Conservation (phyloP, 202 grass and related monocot genomes). For the Panicum virgatum region DNA sequence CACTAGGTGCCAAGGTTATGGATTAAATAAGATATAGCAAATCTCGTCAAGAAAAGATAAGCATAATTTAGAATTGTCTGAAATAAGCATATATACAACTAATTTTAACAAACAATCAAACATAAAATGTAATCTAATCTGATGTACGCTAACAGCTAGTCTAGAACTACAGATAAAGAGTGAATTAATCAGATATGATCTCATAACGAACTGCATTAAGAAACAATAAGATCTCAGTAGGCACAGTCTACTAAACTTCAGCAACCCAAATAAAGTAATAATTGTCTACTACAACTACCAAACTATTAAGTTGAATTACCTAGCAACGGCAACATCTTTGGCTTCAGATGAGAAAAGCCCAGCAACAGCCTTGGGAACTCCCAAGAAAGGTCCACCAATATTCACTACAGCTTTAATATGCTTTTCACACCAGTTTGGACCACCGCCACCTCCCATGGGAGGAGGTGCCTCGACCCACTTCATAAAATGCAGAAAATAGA, state of each 20-base stretch:
- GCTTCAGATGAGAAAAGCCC: conserved; percentile 98
- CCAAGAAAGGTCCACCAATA: conserved; percentile 97
- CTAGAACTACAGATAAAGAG: background rate
- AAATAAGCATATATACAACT: conserved; percentile 3
- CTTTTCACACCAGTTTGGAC: conserved; percentile 84
- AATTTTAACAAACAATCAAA: background rate
- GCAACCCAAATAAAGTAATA: background rate
- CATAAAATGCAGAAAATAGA: conserved; percentile 99
- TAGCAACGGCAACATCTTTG: conserved; percentile 97
- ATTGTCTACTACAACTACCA: background rate
- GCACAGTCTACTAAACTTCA: background rate
- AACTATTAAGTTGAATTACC: conserved; percentile 46
- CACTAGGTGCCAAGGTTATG: background rate
- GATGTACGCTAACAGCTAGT: too few relatives aligned
- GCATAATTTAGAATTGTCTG: background rate
- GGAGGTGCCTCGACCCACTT: conserved; percentile 97
- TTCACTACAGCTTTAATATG: conserved; percentile 97
- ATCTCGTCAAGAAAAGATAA: background rate
- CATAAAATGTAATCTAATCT: background rate
- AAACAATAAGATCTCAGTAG: conserved; percentile 19
- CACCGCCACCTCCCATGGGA: conserved; percentile 91
- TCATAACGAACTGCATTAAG: conserved; percentile 24
- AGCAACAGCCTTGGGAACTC: conserved; percentile 86
- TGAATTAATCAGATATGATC: background rate
- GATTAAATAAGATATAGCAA: background rate